Evolutionary conservation across 2,329 filamentous ascomycete genomes (phyloP).

Genomic region (Penicillium sp.): DNA sequence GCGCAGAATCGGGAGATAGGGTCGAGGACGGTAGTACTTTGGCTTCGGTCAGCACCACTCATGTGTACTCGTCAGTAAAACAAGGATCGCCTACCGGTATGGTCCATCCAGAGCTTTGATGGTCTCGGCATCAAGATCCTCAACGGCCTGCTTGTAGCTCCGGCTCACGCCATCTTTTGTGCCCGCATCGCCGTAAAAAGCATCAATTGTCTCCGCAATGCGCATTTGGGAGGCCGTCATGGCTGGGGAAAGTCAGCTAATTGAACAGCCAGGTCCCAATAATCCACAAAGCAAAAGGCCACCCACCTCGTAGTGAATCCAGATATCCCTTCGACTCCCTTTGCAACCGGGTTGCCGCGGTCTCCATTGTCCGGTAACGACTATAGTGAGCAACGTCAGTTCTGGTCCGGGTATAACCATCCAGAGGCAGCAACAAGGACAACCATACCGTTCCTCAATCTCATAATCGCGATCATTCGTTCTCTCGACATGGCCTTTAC

Average conservation of each 20-base stretch:
- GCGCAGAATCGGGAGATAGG: slow-evolving; percentile 95
- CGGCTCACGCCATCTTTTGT: slow-evolving; percentile 91
- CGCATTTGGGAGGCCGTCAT: slow-evolving; percentile 99
- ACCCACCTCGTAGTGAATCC: slow-evolving; percentile 81
- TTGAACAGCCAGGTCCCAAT: background rate
- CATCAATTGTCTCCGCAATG: slow-evolving; percentile 98
- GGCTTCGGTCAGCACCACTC: slow-evolving; percentile 1
- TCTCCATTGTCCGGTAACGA: slow-evolving; percentile 96
- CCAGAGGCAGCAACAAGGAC: background rate
- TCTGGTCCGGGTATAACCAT: slow-evolving; percentile 2
- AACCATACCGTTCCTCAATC: slow-evolving; percentile 77
- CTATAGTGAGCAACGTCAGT: slow-evolving; percentile 46
- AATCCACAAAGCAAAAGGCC: background rate
- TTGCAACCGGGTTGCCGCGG: slow-evolving; percentile 84
- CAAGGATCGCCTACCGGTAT: slow-evolving; percentile 61
- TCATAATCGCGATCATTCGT: slow-evolving; percentile 99
- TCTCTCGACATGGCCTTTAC: slow-evolving; percentile 85
- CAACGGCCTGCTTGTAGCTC: slow-evolving; percentile 97
- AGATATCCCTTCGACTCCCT: slow-evolving; percentile 98
- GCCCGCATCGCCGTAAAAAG: slow-evolving; percentile 95
- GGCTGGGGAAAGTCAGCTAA: slow-evolving; percentile 51
- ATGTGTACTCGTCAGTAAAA: background rate
- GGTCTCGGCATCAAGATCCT: slow-evolving; percentile 95
- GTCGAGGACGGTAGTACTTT: slow-evolving; percentile 83
- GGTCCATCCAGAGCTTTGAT: slow-evolving; percentile 98